A percentile compares a stretch with the other conserved stretches of the same genome.
Evolutionary conservation across 2,329 filamentous ascomycete genomes (phyloP).

Genomic region (Colletotrichum sp.): DNA sequence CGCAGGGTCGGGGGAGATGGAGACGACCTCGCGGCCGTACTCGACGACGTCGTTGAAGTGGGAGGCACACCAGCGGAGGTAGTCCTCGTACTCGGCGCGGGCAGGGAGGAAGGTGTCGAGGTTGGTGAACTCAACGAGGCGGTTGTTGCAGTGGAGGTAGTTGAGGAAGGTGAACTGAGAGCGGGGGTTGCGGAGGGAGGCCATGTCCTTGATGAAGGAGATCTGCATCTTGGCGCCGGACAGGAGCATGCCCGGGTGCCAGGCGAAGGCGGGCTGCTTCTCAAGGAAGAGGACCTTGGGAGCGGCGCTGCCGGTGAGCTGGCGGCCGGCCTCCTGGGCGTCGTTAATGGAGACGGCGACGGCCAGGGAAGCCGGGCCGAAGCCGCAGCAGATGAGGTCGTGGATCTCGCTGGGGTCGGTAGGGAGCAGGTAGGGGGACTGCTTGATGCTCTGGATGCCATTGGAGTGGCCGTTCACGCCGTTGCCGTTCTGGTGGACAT

Average conservation of each 20-base stretch:
- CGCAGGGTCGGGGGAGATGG: slow-evolving; percentile 60
- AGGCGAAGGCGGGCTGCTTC: slow-evolving; percentile 81
- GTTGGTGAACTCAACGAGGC: slow-evolving; percentile 92
- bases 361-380: slow-evolving; percentile 88
- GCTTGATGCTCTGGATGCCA: background rate
- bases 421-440: slow-evolving; percentile 52
- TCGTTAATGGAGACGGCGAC: slow-evolving; percentile 91
- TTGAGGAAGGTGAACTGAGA: slow-evolving; percentile 96
- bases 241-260: slow-evolving; percentile 95
- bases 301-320: slow-evolving; percentile 41
- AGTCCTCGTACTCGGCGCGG: slow-evolving; percentile 91
- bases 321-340: slow-evolving; percentile 59
- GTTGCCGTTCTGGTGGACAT: slow-evolving; percentile 8
- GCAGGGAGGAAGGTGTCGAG: slow-evolving; percentile 86
- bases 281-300: slow-evolving; percentile 88
- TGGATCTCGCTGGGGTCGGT: slow-evolving; percentile 68
- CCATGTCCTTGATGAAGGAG: slow-evolving; percentile 95
- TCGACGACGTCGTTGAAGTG: slow-evolving; percentile 76
- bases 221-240: slow-evolving; percentile 97
- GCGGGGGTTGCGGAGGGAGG: slow-evolving; percentile 83
- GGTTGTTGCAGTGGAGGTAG: slow-evolving; percentile 81
- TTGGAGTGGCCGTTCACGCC: slow-evolving; percentile 4
- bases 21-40: slow-evolving; percentile 80
- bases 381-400: slow-evolving; percentile 90
- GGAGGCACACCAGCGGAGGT: slow-evolving; percentile 88